Conservation (phyloP, 2,329 filamentous ascomycete genomes). For the Emmonsiellopsis sp. region DNA sequence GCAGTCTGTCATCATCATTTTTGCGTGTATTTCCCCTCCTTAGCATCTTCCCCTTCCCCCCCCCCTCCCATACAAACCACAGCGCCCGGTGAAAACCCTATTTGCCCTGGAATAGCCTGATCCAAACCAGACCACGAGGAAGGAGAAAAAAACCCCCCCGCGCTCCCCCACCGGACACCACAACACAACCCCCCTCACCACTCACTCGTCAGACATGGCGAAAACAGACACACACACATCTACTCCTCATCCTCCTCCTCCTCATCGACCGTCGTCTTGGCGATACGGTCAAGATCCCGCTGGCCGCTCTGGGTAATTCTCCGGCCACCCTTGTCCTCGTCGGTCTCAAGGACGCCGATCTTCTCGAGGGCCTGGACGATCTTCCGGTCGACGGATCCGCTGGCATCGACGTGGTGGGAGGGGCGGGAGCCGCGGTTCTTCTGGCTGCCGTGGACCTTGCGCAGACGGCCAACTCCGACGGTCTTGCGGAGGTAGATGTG, state of each 20-base stretch:
- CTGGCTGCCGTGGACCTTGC: constrained; percentile 90
- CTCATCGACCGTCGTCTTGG: constrained; percentile 57
- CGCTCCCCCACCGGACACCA: not conserved
- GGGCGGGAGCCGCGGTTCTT: constrained; percentile 95
- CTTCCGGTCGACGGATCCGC: constrained; percentile 93
- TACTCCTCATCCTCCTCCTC: constrained; percentile 28
- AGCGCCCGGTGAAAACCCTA: not conserved
- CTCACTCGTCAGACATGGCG: too few species aligned
- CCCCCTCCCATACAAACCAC: not conserved
- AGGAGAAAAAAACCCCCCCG: not conserved
- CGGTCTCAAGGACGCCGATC: constrained; percentile 95
- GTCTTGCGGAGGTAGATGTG: constrained; percentile 99
- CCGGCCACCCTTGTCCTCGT: constrained; percentile 97
- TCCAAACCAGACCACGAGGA: not conserved
- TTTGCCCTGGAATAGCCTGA: not conserved
- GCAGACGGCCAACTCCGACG: constrained; percentile 93
- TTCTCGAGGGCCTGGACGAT: constrained; percentile 96
- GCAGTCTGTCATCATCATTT: not conserved
- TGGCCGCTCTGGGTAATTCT: constrained; percentile 97
- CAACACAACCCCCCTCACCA: not conserved
- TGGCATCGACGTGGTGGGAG: constrained; percentile 91
- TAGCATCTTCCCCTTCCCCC: not conserved
- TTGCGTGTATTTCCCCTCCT: not conserved
- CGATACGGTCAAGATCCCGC: constrained; percentile 96
- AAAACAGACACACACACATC: not conserved